phyloP scores from a whole-genome alignment of 176 grass and related monocot species.

The Oryza meridionalis region DNA sequence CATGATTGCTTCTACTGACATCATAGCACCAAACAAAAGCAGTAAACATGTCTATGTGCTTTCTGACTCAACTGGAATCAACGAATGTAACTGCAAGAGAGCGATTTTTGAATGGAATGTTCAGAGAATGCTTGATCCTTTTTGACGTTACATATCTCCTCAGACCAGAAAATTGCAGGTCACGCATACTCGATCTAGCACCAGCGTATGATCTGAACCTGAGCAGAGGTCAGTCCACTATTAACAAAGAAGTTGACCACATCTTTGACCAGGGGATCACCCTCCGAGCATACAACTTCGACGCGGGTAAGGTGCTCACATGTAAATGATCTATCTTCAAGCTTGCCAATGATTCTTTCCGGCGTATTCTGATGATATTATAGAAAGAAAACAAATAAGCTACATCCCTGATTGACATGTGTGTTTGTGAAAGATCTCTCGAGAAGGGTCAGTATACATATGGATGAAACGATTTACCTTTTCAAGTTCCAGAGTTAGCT shows the following conservation, averaged over 20 bases:
- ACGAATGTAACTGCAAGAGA: no score
- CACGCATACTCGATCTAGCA: neutral
- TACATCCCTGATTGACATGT: neutral
- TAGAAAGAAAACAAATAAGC: neutral
- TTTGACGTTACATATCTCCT: neutral
- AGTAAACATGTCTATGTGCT: no score
- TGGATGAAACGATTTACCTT: neutral
- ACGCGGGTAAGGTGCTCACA: slow-evolving; percentile 26
- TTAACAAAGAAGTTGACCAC: neutral
- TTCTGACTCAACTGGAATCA: no score
- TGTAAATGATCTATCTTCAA: slow-evolving; percentile 28
- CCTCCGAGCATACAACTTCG: slow-evolving; percentile 13
- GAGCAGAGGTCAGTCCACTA: slow-evolving; percentile 8
- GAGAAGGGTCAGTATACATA: neutral
- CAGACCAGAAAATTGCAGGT: no score
- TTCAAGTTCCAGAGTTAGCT: slow-evolving; percentile 10
- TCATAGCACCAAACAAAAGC: neutral
- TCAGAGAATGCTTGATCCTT: neutral
- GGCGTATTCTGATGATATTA: no score
- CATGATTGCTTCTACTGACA: no score
- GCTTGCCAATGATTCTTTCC: neutral
- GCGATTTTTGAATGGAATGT: no score
- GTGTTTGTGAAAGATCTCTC: neutral
- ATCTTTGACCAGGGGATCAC: neutral
- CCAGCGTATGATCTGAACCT: neutral